Conservation (phyloP, 306 rosid genomes). For the Hippophae gyantsensis region DNA sequence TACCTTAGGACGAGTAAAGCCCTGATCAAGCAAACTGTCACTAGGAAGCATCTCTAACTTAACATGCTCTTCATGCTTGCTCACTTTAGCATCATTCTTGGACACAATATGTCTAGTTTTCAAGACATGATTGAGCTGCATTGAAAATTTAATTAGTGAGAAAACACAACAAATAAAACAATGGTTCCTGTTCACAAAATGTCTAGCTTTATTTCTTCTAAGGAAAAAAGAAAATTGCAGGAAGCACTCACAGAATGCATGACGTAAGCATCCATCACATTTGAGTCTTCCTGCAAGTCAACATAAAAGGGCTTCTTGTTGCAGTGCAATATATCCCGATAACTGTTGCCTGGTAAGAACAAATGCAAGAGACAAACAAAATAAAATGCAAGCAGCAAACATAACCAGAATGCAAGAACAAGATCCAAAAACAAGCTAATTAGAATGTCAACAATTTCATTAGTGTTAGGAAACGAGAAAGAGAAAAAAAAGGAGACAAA, state of each 20-base stretch:
- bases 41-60: constrained; percentile 22
- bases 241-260: constrained; percentile 67
- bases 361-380: not conserved
- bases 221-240: constrained; percentile 2
- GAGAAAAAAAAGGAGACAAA: too few relatives aligned
- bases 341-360: constrained; percentile 57
- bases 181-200: not conserved
- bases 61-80: constrained; percentile 35
- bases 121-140: constrained; percentile 82
- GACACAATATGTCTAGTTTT: constrained; percentile 58
- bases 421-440: too few relatives aligned
- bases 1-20: constrained; percentile 97
- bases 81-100: constrained; percentile 59
- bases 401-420: too few relatives aligned
- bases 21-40: constrained; percentile 70
- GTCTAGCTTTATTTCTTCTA: not conserved
- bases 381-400: too few relatives aligned
- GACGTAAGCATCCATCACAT: constrained; percentile 67
- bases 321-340: constrained; percentile 65
- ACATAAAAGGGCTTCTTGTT: constrained; percentile 85
- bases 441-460: too few relatives aligned
- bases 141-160: constrained; percentile 3
- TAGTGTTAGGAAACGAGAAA: too few relatives aligned
- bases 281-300: constrained; percentile 55
- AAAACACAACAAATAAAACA: not conserved